Percentiles rank a stretch among this genome's conserved stretches.
Evolutionary conservation across 176 grass and related monocot species (phyloP).

Genomic region (Phyllostachys edulis): DNA sequence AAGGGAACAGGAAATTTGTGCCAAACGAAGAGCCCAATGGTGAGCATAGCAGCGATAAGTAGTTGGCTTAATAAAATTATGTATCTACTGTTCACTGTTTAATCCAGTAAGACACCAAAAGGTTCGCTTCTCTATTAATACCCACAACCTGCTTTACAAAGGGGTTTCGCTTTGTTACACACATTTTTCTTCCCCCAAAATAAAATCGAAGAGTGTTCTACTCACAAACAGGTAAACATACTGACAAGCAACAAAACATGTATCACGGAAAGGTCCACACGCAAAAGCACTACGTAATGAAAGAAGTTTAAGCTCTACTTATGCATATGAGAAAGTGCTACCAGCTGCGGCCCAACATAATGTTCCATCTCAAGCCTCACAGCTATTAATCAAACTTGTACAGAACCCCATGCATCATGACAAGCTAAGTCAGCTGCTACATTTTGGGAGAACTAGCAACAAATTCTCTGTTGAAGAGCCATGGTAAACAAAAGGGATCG

Average conservation of each 20-base stretch:
- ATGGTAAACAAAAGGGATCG: neutral
- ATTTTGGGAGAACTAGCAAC: neutral
- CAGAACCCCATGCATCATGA: neutral
- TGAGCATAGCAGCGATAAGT: no score
- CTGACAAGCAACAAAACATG: neutral
- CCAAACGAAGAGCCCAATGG: no score
- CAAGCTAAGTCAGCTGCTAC: neutral
- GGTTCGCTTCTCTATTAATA: no score
- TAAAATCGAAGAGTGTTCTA: neutral
- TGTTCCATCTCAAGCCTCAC: neutral
- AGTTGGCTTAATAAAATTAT: no score
- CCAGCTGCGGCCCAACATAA: neutral
- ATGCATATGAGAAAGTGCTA: neutral
- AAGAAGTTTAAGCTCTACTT: neutral
- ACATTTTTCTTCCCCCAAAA: neutral
- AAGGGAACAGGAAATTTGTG: neutral
- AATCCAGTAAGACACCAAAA: no score
- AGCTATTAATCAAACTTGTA: neutral
- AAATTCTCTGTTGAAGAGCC: neutral
- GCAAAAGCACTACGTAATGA: neutral
- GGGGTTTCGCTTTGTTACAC: neutral
- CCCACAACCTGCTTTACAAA: neutral
- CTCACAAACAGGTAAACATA: neutral
- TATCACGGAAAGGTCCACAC: neutral
- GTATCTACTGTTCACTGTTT: no score